Evolutionary conservation across 345 rosid genomes (phyloP), one percentile per base, ranked within the genome.

Genomic region (Populus pruinosa): DNA sequence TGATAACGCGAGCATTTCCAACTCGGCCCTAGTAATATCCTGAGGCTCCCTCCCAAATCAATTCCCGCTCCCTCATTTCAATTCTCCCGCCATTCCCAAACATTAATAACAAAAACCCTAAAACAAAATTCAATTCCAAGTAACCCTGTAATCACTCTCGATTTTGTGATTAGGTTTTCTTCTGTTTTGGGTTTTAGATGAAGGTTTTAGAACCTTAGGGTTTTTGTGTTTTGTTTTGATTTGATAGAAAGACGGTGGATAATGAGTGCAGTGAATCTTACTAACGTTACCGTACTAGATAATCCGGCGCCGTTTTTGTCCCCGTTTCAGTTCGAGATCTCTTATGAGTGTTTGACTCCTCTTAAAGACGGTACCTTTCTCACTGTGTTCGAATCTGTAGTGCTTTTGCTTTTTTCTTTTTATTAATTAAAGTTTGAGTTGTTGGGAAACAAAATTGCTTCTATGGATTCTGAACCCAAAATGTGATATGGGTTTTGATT

Each of bases 291-390:
- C 70, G 99, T 96, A 0, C 74, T 96, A 82, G 98, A 96, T 50
- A 96, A 96, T 65, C 98, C 98, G 8, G 96, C 99, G 33, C 89
- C 94, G 8, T 96, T 96, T 79, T 81, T 86, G 73, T 86, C 90
- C 76, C 96, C 99, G 0, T 91, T 96, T 81, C 98, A 93, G 90
- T 96, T 96, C 84, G 99, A 96, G 87, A 93, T 96, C 78, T 93
- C 99, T 20, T 96, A 96, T 78, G 99, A 96, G 89, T 92, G 99
- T 76, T 86, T 96, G 85, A 88, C 92, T 69, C 91, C 98, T 79
- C 98, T 96, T 75, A 89, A 96, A 85, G 97, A 96, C 81, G 99
- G 99, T 96, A 90, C 39, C 55, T 21, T 47, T 63, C 13, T 75
- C 70, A 35, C 18, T 38, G 8, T 35, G 43, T 3, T 67, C 1